Evolutionary conservation across 768 basidiomycete species (phyloP).

Genomic region (Trametes villosa): DNA sequence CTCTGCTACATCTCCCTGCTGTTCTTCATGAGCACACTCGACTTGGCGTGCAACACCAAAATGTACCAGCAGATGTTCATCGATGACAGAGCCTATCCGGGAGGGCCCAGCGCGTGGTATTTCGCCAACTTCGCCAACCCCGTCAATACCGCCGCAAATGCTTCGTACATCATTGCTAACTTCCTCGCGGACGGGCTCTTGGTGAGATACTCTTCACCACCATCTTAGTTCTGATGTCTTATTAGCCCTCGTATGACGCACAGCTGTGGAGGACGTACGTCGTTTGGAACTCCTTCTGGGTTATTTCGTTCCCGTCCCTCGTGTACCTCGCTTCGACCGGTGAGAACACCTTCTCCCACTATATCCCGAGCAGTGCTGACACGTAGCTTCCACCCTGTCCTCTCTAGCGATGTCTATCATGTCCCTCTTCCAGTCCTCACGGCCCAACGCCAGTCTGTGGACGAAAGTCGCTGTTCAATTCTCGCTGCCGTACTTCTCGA

Average conservation of each 20-base stretch:
- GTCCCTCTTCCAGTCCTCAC: conserved; percentile 23
- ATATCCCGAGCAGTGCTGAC: neutral
- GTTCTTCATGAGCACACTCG: conserved; percentile 26
- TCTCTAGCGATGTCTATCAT: conserved; percentile 22
- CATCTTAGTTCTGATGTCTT: neutral
- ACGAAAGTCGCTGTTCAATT: conserved; percentile 21
- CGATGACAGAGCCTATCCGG: conserved; percentile 28
- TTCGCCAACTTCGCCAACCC: neutral
- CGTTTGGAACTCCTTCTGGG: conserved; percentile 21
- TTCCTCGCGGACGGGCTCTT: conserved; percentile 25
- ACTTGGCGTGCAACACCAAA: conserved; percentile 22
- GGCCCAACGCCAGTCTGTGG: conserved; percentile 21
- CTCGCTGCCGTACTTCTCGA: conserved; percentile 29
- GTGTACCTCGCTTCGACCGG: conserved; percentile 22
- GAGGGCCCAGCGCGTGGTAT: conserved; percentile 26
- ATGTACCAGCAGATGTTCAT: conserved; percentile 26
- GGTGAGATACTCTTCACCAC: conserved; percentile 9
- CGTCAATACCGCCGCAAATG: neutral
- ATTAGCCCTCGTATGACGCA: neutral
- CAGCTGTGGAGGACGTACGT: conserved; percentile 32
- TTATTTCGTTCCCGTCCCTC: conserved; percentile 23
- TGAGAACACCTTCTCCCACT: neutral
- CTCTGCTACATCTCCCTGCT: conserved; percentile 21
- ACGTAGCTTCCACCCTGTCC: neutral
- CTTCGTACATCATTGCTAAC: conserved; percentile 3